Conservation (phyloP, 768 basidiomycete species). For the Infundibulicybe gibba region DNA sequence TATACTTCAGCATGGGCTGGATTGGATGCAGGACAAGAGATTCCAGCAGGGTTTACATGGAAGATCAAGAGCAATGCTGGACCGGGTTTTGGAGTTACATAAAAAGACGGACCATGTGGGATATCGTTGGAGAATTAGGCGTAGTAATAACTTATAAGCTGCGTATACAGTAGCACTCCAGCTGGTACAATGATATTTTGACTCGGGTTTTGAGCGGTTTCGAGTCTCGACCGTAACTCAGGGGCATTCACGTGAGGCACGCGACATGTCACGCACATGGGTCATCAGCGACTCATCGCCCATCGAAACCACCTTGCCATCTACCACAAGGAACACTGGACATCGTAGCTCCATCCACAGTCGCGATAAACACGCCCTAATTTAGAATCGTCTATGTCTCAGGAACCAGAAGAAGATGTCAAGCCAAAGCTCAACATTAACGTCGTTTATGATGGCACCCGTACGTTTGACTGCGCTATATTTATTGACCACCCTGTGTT, state of each 20-base stretch:
- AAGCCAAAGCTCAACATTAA: constrained; percentile 71
- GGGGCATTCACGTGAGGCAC: too few relatives aligned
- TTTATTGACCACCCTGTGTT: neutral
- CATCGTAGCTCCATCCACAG: too few relatives aligned
- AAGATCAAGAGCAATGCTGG: constrained; percentile 51
- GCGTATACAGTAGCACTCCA: too few relatives aligned
- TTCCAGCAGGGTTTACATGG: constrained; percentile 46
- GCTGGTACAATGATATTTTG: too few relatives aligned
- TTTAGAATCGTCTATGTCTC: constrained; percentile 29
- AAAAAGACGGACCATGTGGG: constrained; percentile 36
- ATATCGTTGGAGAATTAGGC: constrained; percentile 39
- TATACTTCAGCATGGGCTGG: constrained; percentile 69
- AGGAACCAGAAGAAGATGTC: constrained; percentile 53
- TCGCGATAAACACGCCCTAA: too few relatives aligned
- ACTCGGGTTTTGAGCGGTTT: too few relatives aligned
- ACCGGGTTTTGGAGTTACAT: constrained; percentile 54
- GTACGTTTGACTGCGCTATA: constrained; percentile 24
- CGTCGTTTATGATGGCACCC: constrained; percentile 49
- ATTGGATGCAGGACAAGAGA: constrained; percentile 58
- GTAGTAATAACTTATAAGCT: too few relatives aligned
- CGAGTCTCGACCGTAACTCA: too few relatives aligned
- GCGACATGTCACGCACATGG: too few relatives aligned
- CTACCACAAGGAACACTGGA: too few relatives aligned
- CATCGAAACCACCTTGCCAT: too few relatives aligned
- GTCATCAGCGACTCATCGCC: too few relatives aligned